Evolutionary conservation across 805 yeast species (phyloP).

Genomic region (Cyberlindnera galapagoensis): DNA sequence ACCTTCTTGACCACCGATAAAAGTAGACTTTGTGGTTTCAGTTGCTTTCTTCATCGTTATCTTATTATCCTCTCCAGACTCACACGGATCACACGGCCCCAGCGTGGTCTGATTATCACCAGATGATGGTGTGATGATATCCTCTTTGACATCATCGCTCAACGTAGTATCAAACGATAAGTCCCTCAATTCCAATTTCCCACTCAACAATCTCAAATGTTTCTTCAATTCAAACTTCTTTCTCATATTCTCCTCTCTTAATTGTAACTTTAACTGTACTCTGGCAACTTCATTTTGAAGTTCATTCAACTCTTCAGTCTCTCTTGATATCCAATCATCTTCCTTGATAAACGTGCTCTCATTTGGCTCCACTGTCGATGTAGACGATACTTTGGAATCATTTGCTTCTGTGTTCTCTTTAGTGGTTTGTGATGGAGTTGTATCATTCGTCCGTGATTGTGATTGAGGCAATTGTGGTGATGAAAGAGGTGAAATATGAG

Average conservation of each 20-base stretch:
- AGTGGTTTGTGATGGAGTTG: neutral
- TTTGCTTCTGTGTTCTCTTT: neutral
- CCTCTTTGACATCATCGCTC: no score
- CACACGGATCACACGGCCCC: no score
- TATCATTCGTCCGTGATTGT: neutral
- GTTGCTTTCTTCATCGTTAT: no score
- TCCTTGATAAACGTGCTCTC: slow-evolving; percentile 15
- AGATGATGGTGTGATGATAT: no score
- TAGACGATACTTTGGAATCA: neutral
- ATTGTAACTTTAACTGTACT: slow-evolving; percentile 25
- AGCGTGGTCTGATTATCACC: no score
- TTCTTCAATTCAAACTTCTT: slow-evolving; percentile 27
- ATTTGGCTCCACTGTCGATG: neutral
- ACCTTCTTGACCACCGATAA: no score
- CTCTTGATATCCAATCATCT: slow-evolving; percentile 28
- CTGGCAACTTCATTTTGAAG: slow-evolving; percentile 28
- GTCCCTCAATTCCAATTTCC: slow-evolving; percentile 5
- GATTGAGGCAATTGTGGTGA: no score
- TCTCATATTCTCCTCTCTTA: slow-evolving; percentile 29
- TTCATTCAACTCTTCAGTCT: slow-evolving; percentile 28
- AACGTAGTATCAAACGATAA: no score
- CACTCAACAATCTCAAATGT: slow-evolving; percentile 12
- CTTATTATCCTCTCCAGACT: no score
- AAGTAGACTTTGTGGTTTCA: no score
- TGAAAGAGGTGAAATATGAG: no score